phyloP scores from a whole-genome alignment of 208 protist species.

The Acanthamoeba rhysodes region DNA sequence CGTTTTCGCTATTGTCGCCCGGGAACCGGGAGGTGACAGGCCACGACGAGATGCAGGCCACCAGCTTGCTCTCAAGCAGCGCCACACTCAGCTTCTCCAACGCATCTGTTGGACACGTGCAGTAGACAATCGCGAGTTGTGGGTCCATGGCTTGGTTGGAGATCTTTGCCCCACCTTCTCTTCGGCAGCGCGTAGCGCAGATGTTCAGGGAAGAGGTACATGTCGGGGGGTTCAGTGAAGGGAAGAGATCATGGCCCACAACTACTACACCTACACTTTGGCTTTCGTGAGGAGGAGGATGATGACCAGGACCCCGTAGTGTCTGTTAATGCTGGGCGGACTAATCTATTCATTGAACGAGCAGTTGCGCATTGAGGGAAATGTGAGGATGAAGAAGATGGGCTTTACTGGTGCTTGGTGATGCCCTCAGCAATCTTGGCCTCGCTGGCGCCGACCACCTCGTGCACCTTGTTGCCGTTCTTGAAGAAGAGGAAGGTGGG shows the following conservation, averaged over 20 bases:
- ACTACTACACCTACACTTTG: too few species aligned
- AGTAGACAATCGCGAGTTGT: too few species aligned
- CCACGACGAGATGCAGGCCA: conserved; percentile 18
- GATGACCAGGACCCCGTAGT: too few species aligned
- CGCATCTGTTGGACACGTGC: too few species aligned
- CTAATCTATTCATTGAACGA: not conserved
- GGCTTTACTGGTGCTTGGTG: conserved; percentile 72
- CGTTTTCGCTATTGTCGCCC: conserved; percentile 18
- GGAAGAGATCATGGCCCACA: too few species aligned
- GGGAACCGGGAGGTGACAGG: conserved; percentile 18
- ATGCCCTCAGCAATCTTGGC: conserved; percentile 72
- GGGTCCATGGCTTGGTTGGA: too few species aligned
- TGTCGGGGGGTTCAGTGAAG: too few species aligned
- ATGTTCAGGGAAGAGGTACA: too few species aligned
- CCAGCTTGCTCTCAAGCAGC: conserved; percentile 10
- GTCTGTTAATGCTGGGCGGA: too few species aligned
- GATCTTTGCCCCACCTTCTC: too few species aligned
- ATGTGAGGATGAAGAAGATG: not conserved
- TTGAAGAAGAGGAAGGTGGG: conserved; percentile 86
- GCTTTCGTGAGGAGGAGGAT: too few species aligned
- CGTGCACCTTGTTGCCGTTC: conserved; percentile 77
- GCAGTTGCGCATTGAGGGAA: not conserved
- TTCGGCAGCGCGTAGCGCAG: too few species aligned
- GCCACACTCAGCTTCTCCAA: not conserved
- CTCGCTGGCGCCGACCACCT: conserved; percentile 81